Conservation (phyloP, 345 rosid genomes). For the Corchorus olitorius region DNA sequence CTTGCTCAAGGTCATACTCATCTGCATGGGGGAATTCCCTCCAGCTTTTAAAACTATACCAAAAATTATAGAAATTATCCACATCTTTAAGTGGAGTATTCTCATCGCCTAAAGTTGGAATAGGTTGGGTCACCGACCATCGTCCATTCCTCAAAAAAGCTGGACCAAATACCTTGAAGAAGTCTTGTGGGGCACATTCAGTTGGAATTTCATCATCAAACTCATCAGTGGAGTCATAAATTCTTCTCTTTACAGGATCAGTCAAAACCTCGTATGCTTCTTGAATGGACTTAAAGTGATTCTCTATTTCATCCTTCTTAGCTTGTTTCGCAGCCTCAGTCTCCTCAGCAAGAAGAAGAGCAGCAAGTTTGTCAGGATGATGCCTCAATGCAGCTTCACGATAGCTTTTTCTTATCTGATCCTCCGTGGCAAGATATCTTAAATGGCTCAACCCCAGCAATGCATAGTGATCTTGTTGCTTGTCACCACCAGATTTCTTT, state of each 20-base stretch:
- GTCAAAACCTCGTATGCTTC: slow-evolving; percentile 92
- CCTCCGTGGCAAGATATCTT: slow-evolving; percentile 97
- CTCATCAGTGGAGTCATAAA: slow-evolving; percentile 94
- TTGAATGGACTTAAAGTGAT: slow-evolving; percentile 83
- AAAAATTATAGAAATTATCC: slow-evolving; percentile 79
- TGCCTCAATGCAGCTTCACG: slow-evolving; percentile 92
- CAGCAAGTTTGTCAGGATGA: slow-evolving; percentile 95
- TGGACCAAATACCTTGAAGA: slow-evolving; percentile 95
- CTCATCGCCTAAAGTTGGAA: slow-evolving; percentile 81
- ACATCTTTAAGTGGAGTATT: slow-evolving; percentile 66
- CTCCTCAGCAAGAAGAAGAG: slow-evolving; percentile 83
- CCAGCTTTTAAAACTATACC: slow-evolving; percentile 97
- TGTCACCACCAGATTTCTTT: slow-evolving; percentile 72
- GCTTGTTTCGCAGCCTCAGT: slow-evolving; percentile 91
- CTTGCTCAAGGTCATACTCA: slow-evolving; percentile 93
- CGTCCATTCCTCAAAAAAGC: slow-evolving; percentile 96
- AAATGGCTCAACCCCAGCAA: slow-evolving; percentile 87
- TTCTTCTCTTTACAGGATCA: slow-evolving; percentile 88
- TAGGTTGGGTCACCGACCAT: slow-evolving; percentile 86
- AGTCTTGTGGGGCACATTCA: slow-evolving; percentile 85
- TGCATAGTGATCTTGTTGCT: slow-evolving; percentile 94
- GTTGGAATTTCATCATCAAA: slow-evolving; percentile 96
- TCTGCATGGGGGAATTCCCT: slow-evolving; percentile 97
- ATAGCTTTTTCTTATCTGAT: slow-evolving; percentile 88
- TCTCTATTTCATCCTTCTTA: slow-evolving; percentile 91